Conservation (phyloP, 2,329 filamentous ascomycete genomes). For the Lasiodiplodia sp. region DNA sequence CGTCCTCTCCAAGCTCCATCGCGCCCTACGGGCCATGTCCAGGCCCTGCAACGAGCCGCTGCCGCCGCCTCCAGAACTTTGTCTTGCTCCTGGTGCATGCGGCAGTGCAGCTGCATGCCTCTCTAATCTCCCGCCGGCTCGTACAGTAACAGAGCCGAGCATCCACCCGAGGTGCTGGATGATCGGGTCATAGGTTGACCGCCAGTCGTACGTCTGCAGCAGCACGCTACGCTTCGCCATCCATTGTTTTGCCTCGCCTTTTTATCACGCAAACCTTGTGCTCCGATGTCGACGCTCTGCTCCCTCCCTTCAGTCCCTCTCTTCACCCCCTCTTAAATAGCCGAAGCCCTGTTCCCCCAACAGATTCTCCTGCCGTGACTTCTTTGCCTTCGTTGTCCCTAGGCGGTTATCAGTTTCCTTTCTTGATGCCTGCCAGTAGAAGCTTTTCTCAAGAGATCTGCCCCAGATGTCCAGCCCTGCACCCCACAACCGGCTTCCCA, state of each 20-base stretch:
- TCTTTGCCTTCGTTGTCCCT: neutral
- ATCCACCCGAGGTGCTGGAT: constrained; percentile 2
- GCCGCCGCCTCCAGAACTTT: neutral
- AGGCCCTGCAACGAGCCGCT: neutral
- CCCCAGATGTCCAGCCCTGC: constrained; percentile 3
- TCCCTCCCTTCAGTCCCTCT: neutral
- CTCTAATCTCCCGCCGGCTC: neutral
- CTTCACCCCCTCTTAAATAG: neutral
- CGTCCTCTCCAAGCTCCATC: neutral
- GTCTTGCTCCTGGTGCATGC: constrained; percentile 3
- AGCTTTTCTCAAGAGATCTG: neutral
- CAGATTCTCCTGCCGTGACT: neutral
- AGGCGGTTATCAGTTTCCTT: neutral
- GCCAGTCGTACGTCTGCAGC: constrained; percentile 9
- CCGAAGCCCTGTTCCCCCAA: neutral
- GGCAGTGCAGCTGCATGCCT: neutral
- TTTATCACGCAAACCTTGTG: constrained; percentile 12
- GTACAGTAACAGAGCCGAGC: neutral
- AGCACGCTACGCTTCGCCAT: neutral
- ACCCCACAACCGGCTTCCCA: neutral
- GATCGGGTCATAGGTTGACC: constrained; percentile 3
- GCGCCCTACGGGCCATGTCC: neutral
- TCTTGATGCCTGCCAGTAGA: neutral
- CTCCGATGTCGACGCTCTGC: neutral
- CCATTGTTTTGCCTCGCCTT: neutral